phyloP scores from a whole-genome alignment of 805 yeast species.

The Lipomyces sp. region DNA sequence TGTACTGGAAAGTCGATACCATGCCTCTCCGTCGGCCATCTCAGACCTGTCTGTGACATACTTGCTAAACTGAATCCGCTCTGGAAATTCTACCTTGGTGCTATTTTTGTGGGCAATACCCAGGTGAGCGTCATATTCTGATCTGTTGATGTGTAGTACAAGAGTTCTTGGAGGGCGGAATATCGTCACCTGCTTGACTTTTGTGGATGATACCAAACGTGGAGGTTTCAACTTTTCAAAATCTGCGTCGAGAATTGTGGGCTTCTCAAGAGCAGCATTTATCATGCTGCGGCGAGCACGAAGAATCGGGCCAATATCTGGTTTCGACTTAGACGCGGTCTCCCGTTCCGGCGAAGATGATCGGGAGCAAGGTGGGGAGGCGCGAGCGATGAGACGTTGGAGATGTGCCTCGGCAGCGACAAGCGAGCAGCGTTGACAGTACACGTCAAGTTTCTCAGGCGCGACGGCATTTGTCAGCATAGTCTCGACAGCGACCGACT shows the following conservation, averaged over 20 bases:
- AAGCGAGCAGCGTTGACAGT: constrained; percentile 90
- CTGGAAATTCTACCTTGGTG: constrained; percentile 78
- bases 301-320: constrained; percentile 43
- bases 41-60: constrained; percentile 2
- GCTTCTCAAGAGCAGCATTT: constrained; percentile 59
- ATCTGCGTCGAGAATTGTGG: constrained; percentile 77
- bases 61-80: constrained; percentile 58
- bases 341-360: background rate
- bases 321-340: background rate
- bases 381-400: constrained; percentile 24
- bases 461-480: constrained; percentile 66
- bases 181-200: constrained; percentile 80
- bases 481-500: constrained; percentile 5
- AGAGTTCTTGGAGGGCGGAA: constrained; percentile 82
- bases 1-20: constrained; percentile 78
- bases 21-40: constrained; percentile 26
- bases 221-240: constrained; percentile 70
- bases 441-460: constrained; percentile 88
- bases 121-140: constrained; percentile 86
- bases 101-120: constrained; percentile 83
- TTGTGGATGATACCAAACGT: constrained; percentile 63
- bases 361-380: background rate
- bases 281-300: constrained; percentile 54
- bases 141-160: constrained; percentile 86
- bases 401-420: constrained; percentile 43